Evolutionary conservation across 352 stramenopile species (phyloP), one percentile per base, ranked within the genome.

Genomic region (Globisporangium acanthophoron): DNA sequence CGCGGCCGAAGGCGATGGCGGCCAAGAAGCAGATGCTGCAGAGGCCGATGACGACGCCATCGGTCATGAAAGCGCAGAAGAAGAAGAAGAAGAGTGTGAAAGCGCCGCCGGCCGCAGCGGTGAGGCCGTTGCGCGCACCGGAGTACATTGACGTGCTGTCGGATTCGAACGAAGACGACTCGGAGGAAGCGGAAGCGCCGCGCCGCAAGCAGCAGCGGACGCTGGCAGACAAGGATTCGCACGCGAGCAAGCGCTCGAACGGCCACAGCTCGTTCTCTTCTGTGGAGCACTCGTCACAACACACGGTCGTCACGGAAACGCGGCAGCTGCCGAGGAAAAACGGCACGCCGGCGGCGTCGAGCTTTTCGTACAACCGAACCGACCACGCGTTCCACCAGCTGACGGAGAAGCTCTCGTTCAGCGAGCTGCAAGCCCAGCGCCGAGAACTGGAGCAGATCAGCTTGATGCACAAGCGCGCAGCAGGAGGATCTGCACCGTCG

Each of bases 401-500:
- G 15, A 66, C 48, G 4, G 60, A 66, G 35, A 63, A 56, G 44
- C 45, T 66, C 37, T 64, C 60, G 40, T 59, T 54, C 39, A 66
- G 56, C 35, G 60, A 66, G n/a, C 55, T 66, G n/a, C 60, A 66
- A 49, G 60, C 60, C 1, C 60, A 66, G 55, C 54, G 49, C 12
- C 60, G 41, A 20, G 56, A 52, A 18, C 40, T 66, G 16, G 56
- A 63, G 27, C 55, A 63, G 12, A 27, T 66, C 48, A n/a, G 20
- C 8, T 46, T 52, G 18, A 69, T 78, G 63, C 78, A 78, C 45
- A 69, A 66, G 29, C 61, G 70, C 18, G 43, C 52, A 20, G 50
- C 13, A 3, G 45, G 39, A 31, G 4, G 63, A 55, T 20, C 45
- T 5, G 33, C 24, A 3, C 7, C 59, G 13, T 46, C 39, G 7